phyloP scores from a whole-genome alignment of 345 rosid species.

The Euclidium syriacum region DNA sequence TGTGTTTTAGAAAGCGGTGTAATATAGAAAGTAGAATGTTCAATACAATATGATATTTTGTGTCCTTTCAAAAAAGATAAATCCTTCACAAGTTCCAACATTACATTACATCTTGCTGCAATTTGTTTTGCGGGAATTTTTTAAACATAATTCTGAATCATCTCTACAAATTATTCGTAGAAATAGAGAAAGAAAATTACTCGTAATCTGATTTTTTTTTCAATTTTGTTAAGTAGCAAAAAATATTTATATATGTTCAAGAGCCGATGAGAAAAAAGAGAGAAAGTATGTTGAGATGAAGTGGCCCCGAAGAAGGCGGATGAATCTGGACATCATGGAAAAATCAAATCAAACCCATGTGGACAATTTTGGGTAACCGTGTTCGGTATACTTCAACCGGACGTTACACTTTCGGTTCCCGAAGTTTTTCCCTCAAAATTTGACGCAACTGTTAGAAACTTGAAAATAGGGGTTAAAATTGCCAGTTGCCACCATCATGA shows the following conservation, averaged over 20 bases:
- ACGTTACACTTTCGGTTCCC: slow-evolving; percentile 25
- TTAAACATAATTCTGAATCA: background rate
- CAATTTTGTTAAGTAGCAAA: background rate
- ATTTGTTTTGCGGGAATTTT: background rate
- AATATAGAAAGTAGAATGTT: background rate
- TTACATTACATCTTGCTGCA: slow-evolving; percentile 9
- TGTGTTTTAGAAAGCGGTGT: slow-evolving; percentile 1
- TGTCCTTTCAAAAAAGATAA: slow-evolving; percentile 3
- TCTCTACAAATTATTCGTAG: background rate
- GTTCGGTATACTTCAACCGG: slow-evolving; percentile 32
- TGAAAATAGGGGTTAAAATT: background rate
- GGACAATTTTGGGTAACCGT: slow-evolving; percentile 25
- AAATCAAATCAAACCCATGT: slow-evolving; percentile 26
- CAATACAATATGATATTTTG: background rate
- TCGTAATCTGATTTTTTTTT: background rate
- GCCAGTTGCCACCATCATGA: slow-evolving; percentile 17
- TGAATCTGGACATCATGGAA: slow-evolving; percentile 25
- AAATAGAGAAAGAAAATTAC: background rate
- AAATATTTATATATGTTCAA: too few species aligned
- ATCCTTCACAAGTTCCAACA: slow-evolving; percentile 11
- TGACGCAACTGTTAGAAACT: slow-evolving; percentile 5
- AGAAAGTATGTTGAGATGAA: background rate
- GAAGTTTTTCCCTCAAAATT: slow-evolving; percentile 4
- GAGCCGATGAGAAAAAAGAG: too few species aligned
- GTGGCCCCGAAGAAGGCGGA: slow-evolving; percentile 20